Evolutionary conservation across 371 early-diverging fungal species (phyloP).

Genomic region (Rhizopus sp.): DNA sequence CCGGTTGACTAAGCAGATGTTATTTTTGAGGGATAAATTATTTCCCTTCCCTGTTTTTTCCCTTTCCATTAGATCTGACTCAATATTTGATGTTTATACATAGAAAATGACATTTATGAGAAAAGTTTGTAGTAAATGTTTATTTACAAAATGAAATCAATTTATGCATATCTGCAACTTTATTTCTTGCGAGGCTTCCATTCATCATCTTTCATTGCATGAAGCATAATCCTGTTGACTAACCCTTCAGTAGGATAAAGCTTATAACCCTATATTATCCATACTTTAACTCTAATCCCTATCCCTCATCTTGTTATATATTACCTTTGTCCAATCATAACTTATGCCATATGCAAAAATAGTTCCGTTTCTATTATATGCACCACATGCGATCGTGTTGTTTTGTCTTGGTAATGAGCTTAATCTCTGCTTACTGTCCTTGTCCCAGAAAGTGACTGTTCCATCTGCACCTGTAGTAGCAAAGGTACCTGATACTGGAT

Average conservation of each 20-base stretch:
- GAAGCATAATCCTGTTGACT: constrained; percentile 31
- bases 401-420: constrained; percentile 61
- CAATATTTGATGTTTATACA: neutral
- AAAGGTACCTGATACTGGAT: constrained; percentile 89
- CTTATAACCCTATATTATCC: constrained; percentile 18
- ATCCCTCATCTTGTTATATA: neutral
- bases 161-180: constrained; percentile 21
- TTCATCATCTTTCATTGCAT: constrained; percentile 29
- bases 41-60: neutral
- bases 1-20: too few species aligned
- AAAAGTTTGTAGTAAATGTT: neutral
- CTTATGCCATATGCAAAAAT: constrained; percentile 93
- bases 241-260: constrained; percentile 31
- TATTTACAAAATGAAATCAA: neutral
- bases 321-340: constrained; percentile 97
- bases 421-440: constrained; percentile 83
- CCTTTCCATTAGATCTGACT: neutral
- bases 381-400: constrained; percentile 74
- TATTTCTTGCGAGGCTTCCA: constrained; percentile 44
- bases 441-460: constrained; percentile 89
- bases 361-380: constrained; percentile 83
- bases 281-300: neutral
- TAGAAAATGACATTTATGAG: neutral
- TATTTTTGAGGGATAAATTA: too few species aligned
- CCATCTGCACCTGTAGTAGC: constrained; percentile 94